A percentile compares a stretch with the other conserved stretches of the same genome.
Evolutionary conservation across 768 basidiomycete genomes (phyloP).

Genomic region (Phaeotremella skinneri): DNA sequence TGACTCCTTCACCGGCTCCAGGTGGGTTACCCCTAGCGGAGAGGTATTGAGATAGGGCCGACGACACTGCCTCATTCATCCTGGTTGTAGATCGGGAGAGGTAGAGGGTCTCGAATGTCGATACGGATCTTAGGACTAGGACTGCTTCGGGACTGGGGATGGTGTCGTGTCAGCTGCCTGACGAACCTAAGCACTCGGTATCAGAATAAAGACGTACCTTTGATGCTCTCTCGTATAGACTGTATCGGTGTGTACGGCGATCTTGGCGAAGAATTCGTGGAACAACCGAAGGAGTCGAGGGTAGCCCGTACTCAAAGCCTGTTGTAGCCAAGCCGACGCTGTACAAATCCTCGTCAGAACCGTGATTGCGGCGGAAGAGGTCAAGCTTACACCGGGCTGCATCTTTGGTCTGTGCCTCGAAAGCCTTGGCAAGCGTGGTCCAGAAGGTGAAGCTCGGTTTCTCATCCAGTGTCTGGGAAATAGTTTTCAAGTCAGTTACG

Average conservation of each 20-base stretch:
- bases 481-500: background rate
- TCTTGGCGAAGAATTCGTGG: conserved; percentile 95
- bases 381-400: conserved; percentile 66
- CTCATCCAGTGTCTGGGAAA: conserved; percentile 82
- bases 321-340: conserved; percentile 89
- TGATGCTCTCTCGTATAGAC: conserved; percentile 79
- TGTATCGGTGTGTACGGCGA: conserved; percentile 93
- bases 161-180: conserved; percentile 1
- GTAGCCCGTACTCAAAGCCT: conserved; percentile 80
- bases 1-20: conserved; percentile 70
- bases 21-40: conserved; percentile 70
- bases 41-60: conserved; percentile 61
- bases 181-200: background rate
- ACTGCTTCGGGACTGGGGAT: conserved; percentile 79
- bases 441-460: conserved; percentile 91
- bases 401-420: conserved; percentile 81
- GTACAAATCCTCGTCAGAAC: conserved; percentile 10
- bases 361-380: background rate
- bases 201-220: conserved; percentile 59
- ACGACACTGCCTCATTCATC: conserved; percentile 75
- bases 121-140: conserved; percentile 76
- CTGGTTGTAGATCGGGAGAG: conserved; percentile 77
- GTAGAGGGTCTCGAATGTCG: conserved; percentile 82
- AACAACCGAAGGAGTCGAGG: conserved; percentile 83
- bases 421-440: conserved; percentile 71